Base-by-base conservation (phyloP, 192 early-diverging fungal genomes). In the Powellomyces hirtus region DNA sequence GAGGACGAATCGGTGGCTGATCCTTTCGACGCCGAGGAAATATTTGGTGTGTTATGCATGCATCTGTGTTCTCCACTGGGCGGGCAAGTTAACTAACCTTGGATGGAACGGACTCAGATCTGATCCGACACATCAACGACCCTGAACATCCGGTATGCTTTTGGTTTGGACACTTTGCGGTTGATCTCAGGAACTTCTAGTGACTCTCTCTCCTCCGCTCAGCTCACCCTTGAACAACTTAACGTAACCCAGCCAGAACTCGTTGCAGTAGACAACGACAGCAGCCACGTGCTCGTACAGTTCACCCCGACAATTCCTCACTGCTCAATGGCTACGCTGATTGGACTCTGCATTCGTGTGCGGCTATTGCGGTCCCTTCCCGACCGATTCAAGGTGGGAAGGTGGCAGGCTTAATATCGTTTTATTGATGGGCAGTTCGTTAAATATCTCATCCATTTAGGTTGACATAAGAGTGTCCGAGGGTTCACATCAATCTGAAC, bases 291-390 rank as follows among this genome's bases (percentile, higher is more conserved):
- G 31, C 52, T 82, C 7, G 87, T 99, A 31, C 86, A 89, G 74
- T 97, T 99, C 70, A 96, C 94, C 0, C 97, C 97, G 0, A 97
- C 97, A 8, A 97, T 99, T 67, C 95, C 95, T 30, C 97, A 99
- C 77, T 99, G 97, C 78, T 95, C 93, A 34, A 99, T 99, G 97
- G 95, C 95, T 11, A 97, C 97, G 8, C 76, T 99, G 42, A 99
- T 99, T 75, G 97, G 97, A 0, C 84, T 97, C 18, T 97, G 95
- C 78, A 97, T 99, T 42, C 89, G 97, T 27, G 95, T 99, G 10
- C 84, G 92, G 50, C 73, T 99, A 45, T 77, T 99, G 44, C 81
- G 94, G 56, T 87, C 88, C 52, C 76, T 97, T 62, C 94, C 95
- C 4, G 88, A 87, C 37, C 83, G 94, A 31, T 99, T 94, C 84